phyloP scores from a whole-genome alignment of 1,284 basidiomycete genomes.

The Puccinia novopanici region DNA sequence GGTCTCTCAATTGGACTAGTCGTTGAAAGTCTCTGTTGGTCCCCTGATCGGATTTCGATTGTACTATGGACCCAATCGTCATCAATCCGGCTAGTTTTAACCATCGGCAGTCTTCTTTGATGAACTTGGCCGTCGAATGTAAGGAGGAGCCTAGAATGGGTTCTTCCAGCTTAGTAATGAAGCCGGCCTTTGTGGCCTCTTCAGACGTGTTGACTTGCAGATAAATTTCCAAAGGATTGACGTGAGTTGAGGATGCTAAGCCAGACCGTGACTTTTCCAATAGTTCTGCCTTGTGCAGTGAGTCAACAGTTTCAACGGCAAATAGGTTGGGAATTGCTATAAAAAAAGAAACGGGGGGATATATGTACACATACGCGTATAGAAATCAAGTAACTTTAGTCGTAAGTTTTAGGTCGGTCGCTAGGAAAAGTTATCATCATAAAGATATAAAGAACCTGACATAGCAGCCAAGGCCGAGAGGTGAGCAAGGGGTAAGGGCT shows the following conservation, averaged over 20 bases:
- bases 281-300: constrained; percentile 76
- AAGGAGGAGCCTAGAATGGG: constrained; percentile 63
- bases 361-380: not conserved
- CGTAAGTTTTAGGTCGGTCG: constrained; percentile 51
- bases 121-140: constrained; percentile 69
- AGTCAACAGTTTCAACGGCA: constrained; percentile 86
- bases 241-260: constrained; percentile 60
- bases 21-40: constrained; percentile 81
- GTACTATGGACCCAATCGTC: constrained; percentile 86
- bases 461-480: too few species aligned
- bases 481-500: constrained; percentile 58
- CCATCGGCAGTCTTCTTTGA: constrained; percentile 72
- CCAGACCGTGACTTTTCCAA: constrained; percentile 75
- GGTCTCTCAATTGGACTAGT: constrained; percentile 69
- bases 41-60: constrained; percentile 66
- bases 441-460: not conserved
- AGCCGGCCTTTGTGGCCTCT: constrained; percentile 84
- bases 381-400: constrained; percentile 45
- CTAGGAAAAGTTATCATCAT: not conserved
- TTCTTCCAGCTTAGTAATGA: constrained; percentile 60
- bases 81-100: constrained; percentile 82
- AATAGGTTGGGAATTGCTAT: constrained; percentile 84
- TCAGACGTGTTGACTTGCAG: constrained; percentile 93
- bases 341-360: constrained; percentile 20
- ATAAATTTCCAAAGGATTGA: constrained; percentile 71